Percentiles rank a stretch among this genome's conserved stretches.
Evolutionary conservation across 345 rosid genomes (phyloP).

Genomic region (Eucalyptus curtisii): DNA sequence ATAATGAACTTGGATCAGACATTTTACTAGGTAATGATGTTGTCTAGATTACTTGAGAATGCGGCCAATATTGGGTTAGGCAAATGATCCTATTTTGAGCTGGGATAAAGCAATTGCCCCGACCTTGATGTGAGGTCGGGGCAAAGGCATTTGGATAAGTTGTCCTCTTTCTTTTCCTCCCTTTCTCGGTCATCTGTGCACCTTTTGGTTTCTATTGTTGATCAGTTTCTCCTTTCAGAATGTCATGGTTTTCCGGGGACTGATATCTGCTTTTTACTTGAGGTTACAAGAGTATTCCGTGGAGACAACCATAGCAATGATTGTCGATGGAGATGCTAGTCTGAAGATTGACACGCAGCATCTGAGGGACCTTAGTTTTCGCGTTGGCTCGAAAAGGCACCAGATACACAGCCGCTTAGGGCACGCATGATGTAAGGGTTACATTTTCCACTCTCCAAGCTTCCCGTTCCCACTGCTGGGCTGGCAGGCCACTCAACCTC

Average conservation of each 20-base stretch:
- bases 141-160: background rate
- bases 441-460: no score
- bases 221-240: background rate
- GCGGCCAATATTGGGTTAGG: background rate
- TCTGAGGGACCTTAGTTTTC: slow-evolving; percentile 56
- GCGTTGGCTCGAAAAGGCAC: slow-evolving; percentile 22
- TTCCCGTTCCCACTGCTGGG: no score
- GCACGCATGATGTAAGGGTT: no score
- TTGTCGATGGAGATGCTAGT: slow-evolving; percentile 37
- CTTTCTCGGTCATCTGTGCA: background rate
- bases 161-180: background rate
- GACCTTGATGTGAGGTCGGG: background rate
- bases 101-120: background rate
- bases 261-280: background rate
- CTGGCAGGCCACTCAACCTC: no score
- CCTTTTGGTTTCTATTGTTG: background rate
- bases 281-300: slow-evolving; percentile 49
- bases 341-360: slow-evolving; percentile 53
- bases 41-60: background rate
- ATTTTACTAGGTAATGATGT: background rate
- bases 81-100: background rate
- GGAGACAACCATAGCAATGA: slow-evolving; percentile 40
- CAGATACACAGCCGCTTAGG: no score
- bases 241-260: background rate
- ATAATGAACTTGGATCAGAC: background rate